These are phyloP conservation scores for Aspergillus brasiliensis DNA, from an alignment of 2,329 filamentous ascomycete species.

Conservation along the genomic window DNA sequence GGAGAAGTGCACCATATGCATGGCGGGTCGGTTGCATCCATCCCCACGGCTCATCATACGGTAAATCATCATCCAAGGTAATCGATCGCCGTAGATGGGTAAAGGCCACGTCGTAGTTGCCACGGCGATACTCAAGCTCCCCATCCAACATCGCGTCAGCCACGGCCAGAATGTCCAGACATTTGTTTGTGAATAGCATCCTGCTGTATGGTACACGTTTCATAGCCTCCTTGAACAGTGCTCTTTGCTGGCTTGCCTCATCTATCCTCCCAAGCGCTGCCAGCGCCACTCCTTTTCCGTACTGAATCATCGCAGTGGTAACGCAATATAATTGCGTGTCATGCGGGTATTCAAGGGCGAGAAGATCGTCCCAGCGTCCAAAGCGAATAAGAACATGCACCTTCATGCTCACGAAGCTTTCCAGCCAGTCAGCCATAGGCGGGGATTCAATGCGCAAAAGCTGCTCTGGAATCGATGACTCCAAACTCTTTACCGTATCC, in stretches of 20 bases:
- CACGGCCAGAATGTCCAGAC: conserved; percentile 63
- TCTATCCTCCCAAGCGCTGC: conserved; percentile 60
- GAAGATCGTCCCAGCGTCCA: conserved; percentile 69
- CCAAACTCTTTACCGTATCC: conserved; percentile 61
- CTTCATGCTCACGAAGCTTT: conserved; percentile 68
- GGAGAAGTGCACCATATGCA: conserved; percentile 68
- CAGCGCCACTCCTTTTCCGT: conserved; percentile 68
- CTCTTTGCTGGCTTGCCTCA: conserved; percentile 57
- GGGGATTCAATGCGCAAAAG: conserved; percentile 66
- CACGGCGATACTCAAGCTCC: conserved; percentile 70
- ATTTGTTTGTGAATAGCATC: conserved; percentile 70
- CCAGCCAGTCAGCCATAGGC: conserved; percentile 78
- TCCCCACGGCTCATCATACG: conserved; percentile 75
- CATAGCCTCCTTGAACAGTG: conserved; percentile 55
- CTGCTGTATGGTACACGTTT: conserved; percentile 59
- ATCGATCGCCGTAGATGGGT: conserved; percentile 60
- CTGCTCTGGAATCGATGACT: conserved; percentile 63
- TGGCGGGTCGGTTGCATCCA: conserved; percentile 78
- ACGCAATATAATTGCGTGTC: conserved; percentile 67
- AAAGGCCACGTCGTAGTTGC: conserved; percentile 62
- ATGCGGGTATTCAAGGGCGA: conserved; percentile 57
- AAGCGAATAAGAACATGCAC: conserved; percentile 73
- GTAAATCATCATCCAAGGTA: conserved; percentile 62
- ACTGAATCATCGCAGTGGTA: conserved; percentile 68
- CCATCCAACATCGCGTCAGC: conserved; percentile 69